These are phyloP conservation scores for Hypocrella siamensis DNA, from an alignment of 2,329 filamentous ascomycete species.

Conservation along the genomic window DNA sequence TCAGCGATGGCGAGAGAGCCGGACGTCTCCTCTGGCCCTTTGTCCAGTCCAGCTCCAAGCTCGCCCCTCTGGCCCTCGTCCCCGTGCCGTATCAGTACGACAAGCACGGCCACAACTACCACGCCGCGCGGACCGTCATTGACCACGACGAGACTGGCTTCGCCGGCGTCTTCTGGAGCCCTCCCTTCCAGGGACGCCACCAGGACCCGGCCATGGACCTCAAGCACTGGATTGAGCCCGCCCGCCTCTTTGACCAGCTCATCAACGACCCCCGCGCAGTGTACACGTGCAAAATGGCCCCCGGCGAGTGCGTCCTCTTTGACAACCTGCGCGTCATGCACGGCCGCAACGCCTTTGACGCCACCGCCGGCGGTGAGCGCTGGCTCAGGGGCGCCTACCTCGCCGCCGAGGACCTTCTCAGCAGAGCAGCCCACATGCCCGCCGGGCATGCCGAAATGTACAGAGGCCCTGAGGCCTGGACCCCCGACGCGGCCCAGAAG, in stretches of 20 bases:
- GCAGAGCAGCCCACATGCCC: conserved; percentile 17
- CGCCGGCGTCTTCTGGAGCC: conserved; percentile 44
- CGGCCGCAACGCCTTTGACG: conserved; percentile 62
- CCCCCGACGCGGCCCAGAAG: conserved; percentile 9
- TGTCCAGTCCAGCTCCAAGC: conserved; percentile 1
- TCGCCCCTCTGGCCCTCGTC: conserved; percentile 7
- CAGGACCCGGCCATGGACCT: conserved; percentile 7
- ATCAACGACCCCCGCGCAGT: conserved; percentile 43
- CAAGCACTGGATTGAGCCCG: conserved; percentile 29
- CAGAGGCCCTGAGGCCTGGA: conserved; percentile 10
- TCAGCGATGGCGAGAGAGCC: conserved; percentile 59
- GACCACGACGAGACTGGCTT: conserved; percentile 10
- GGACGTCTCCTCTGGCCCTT: conserved; percentile 21
- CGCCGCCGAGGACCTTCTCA: conserved; percentile 31
- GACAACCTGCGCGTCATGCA: conserved; percentile 79
- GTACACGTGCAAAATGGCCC: conserved; percentile 56
- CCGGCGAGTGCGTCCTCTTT: conserved; percentile 87
- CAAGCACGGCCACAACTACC: conserved; percentile 49
- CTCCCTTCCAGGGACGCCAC: conserved; percentile 58
- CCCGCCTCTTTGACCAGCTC: conserved; percentile 37
- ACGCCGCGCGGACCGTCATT: conserved; percentile 39
- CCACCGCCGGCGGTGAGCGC: conserved; percentile 42
- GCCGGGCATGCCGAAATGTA: conserved; percentile 10
- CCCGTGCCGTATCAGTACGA: conserved; percentile 52
- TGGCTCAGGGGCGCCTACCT: conserved; percentile 84